phyloP scores from a whole-genome alignment of 2,329 filamentous ascomycete species.

The Chaetomiaceae sp. region DNA sequence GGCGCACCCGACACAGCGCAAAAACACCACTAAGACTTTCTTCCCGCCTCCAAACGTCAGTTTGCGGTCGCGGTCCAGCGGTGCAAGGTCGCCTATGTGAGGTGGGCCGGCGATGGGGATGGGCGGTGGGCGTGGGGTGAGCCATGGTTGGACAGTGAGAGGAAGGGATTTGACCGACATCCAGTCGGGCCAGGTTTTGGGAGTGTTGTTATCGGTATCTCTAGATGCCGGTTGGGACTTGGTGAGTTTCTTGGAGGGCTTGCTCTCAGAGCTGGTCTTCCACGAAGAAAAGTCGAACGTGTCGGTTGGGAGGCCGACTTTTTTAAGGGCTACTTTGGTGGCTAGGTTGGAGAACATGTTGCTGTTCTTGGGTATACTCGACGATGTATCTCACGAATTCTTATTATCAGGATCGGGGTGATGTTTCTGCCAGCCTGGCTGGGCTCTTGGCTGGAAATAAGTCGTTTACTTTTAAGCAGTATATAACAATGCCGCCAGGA shows the following conservation, averaged over 20 bases:
- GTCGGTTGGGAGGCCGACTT: constrained; percentile 51
- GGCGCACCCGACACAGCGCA: constrained; percentile 53
- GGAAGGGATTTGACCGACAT: constrained; percentile 48
- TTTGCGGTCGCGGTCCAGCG: constrained; percentile 43
- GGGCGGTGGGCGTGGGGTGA: constrained; percentile 48
- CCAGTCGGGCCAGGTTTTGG: constrained; percentile 41
- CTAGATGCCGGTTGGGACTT: constrained; percentile 28
- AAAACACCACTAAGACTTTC: constrained; percentile 46
- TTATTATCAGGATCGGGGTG: too few species aligned
- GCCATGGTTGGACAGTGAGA: constrained; percentile 51
- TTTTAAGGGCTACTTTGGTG: constrained; percentile 56
- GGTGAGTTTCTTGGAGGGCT: constrained; percentile 29
- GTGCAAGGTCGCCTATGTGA: constrained; percentile 45
- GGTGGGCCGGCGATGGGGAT: constrained; percentile 44
- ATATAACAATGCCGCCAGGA: not conserved
- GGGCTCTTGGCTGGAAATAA: not conserved
- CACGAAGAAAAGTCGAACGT: constrained; percentile 36
- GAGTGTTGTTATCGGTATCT: constrained; percentile 13
- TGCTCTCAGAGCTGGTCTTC: not conserved
- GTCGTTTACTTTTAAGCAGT: not conserved
- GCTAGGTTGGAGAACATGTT: constrained; percentile 53
- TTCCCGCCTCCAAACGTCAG: constrained; percentile 42
- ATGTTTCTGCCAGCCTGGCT: too few species aligned
- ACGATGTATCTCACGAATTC: too few species aligned
- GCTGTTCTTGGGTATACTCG: constrained; percentile 18